Conservation (phyloP, 768 basidiomycete genomes). For the Nidularia pulvinata region DNA sequence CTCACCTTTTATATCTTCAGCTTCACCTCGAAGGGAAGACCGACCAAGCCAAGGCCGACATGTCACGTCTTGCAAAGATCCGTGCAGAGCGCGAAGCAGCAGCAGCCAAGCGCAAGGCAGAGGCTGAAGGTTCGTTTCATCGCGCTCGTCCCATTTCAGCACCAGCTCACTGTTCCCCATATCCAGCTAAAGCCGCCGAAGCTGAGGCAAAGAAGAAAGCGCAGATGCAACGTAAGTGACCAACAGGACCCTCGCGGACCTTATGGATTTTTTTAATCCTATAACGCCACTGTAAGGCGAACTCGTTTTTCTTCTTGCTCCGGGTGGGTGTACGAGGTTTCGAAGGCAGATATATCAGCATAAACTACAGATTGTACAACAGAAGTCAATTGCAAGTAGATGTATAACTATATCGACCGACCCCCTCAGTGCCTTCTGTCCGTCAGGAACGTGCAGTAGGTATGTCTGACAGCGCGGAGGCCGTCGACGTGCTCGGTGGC, state of each 20-base stretch:
- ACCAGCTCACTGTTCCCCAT: constrained; percentile 1
- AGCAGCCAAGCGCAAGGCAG: constrained; percentile 85
- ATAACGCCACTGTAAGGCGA: neutral
- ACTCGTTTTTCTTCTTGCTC: neutral
- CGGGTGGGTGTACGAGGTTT: neutral
- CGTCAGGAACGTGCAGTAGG: no score
- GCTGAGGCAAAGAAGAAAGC: constrained; percentile 60
- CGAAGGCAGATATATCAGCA: no score
- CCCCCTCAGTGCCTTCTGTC: no score
- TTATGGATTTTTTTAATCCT: neutral
- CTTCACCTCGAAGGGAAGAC: constrained; percentile 85
- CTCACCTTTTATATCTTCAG: constrained; percentile 26
- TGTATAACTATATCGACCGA: no score
- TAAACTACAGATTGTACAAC: no score
- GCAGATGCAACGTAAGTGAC: constrained; percentile 19
- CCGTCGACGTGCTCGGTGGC: no score
- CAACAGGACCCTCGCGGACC: neutral
- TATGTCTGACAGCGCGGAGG: no score
- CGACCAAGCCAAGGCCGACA: constrained; percentile 85
- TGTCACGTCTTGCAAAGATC: constrained; percentile 85
- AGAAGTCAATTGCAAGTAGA: no score
- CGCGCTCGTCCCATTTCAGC: neutral
- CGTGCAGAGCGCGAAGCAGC: constrained; percentile 87
- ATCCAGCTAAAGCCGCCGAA: constrained; percentile 64
- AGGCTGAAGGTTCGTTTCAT: constrained; percentile 69